phyloP scores from a whole-genome alignment of 2,329 filamentous ascomycete species.

The Monosporascus sp. region DNA sequence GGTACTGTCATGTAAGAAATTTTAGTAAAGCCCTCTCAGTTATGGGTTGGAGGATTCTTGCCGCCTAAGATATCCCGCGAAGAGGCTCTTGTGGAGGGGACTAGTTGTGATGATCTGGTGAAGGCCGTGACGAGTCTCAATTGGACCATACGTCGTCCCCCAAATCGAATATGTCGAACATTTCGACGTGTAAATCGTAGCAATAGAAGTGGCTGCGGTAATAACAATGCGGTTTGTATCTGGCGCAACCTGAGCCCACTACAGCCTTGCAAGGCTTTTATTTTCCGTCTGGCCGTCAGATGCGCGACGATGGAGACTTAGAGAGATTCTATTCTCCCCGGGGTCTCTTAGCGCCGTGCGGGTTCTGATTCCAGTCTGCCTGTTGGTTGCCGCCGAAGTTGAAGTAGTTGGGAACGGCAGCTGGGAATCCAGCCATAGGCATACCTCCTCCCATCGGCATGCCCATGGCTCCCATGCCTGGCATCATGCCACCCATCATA shows the following conservation, averaged over 20 bases:
- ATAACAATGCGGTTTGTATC: no score
- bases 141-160: no score
- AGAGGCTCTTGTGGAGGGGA: no score
- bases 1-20: no score
- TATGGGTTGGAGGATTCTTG: no score
- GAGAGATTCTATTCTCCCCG: conserved; percentile 20
- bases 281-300: not conserved
- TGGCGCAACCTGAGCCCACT: not conserved
- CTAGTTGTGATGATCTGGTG: no score
- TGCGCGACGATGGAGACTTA: not conserved
- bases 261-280: not conserved
- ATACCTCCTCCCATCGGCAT: conserved; percentile 21
- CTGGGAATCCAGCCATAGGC: conserved; percentile 21
- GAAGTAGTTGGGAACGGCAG: conserved; percentile 21
- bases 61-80: no score
- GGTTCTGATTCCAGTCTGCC: conserved; percentile 28
- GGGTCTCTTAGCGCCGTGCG: conserved; percentile 27
- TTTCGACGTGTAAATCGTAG: no score
- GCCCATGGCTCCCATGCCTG: conserved; percentile 22
- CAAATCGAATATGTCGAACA: no score
- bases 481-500: conserved; percentile 27
- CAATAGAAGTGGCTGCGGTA: no score
- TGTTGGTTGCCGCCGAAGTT: conserved; percentile 27
- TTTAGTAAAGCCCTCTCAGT: no score
- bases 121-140: no score